Evolutionary conservation across 495 filamentous ascomycete genomes (phyloP), one percentile per base, ranked within the genome.

Genomic region (Niebla homalea): DNA sequence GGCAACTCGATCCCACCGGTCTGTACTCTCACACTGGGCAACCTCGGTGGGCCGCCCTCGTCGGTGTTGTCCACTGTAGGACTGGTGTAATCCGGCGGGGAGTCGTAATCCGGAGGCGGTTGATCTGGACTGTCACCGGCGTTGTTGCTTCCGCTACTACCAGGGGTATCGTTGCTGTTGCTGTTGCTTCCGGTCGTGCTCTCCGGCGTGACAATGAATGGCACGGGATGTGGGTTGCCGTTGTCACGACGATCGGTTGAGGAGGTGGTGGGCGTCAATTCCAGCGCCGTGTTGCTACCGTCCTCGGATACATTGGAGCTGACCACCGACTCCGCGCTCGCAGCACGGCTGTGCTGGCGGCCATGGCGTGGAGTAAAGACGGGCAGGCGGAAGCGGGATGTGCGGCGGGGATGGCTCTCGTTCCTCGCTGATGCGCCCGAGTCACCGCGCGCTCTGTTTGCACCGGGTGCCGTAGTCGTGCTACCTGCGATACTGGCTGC

Each of bases 401-500:
- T 46, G 42, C 48, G 47, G 5, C 55, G 53, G 15, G 25, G 23
- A 1, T 23, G 2, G 12, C 26, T 16, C 18, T 41, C 19, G 36
- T 46, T 42, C 26, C 46, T 41, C n/a, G 43, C 32, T 23, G 48
- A 46, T 16, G 39, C 39, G 22, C 6, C 40, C 36, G 45, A 47
- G 5, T 32, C n/a, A 7, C 36, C 45, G 1, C 45, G 45, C 11
- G 18, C 36, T 18, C 20, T 18, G 26, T 36, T 47, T 4, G 45
- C 3, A 2, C 23, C 21, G 12, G 2, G 7, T 32, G 25, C 25
- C 4, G 26, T 32, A 7, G 26, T 32, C 1, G 26, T 32, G 36
- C 35, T 51, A 26, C 58, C 48, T 16, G 58, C 70, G 54, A 85
- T 81, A 52, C 72, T 75, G 3, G 80, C 80, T 8, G 84, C 79